Evolutionary conservation across 208 protist genomes (phyloP), one percentile per base, ranked within the genome.

Genomic region (Wallacemonas sp.): DNA sequence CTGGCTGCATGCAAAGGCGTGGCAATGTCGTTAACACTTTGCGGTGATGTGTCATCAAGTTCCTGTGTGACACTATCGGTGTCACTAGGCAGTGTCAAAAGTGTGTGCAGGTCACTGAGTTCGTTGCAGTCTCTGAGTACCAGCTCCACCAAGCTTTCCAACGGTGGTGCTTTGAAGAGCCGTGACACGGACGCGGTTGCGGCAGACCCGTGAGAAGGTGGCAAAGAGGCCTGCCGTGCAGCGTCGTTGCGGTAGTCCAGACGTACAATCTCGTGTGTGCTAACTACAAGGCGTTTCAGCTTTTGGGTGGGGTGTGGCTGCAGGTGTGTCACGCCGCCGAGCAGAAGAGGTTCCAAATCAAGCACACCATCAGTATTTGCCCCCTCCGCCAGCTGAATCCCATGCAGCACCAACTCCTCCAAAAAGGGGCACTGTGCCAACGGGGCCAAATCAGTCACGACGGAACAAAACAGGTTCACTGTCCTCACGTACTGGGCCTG

Each of bases 91-190:
- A 58, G 51, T 4, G 51, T 58, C 30, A 58, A 38, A 21, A 58
- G 51, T 6, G 28, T 58, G 51, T 58, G 51, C 30, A 58, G 51
- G 30, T 58, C 51, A 39, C 41, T 31, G n/a, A 58, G 41, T 11
- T 41, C 51, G 22, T 33, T 19, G 30, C 28, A 39, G 15, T 58
- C 1, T 3, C 4, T 14, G 51, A 58, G 51, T 14, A 17, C 6
- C n/a, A 58, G 51, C 51, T 34, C 28, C 51, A 42, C 51, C 14
- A 58, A 31, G 17, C 15, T 26, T 26, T 58, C 30, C 9, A 58
- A 14, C 19, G 51, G 30, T 31, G 21, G 28, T 17, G 51, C 51
- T 3, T 42, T 26, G 30, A 58, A 42, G 9, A 31, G 41, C 22
- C 31, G 51, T 31, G 51, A 4, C 14, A 24, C 51, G 5, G 26